phyloP scores from a whole-genome alignment of 345 rosid genomes.

The Salix viminalis region DNA sequence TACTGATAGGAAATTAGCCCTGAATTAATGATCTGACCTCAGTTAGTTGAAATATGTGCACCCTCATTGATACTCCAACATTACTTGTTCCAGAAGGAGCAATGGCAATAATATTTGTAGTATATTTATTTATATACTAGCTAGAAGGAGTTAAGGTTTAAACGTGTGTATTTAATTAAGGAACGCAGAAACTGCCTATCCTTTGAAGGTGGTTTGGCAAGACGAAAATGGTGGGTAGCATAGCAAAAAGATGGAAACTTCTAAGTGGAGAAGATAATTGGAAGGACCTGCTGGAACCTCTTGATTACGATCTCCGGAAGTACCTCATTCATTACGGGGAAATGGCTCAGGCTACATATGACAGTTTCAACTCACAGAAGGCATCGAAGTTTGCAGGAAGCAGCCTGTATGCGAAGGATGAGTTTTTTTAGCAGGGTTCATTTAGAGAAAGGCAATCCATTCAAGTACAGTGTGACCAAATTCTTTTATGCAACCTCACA shows the following conservation, averaged over 20 bases:
- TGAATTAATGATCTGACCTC: not conserved
- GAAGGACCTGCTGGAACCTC: conserved; percentile 59
- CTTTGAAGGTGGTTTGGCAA: conserved; percentile 20
- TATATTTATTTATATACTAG: not conserved
- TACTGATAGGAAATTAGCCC: not conserved
- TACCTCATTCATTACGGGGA: conserved; percentile 75
- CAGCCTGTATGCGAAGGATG: conserved; percentile 46
- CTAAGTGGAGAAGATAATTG: conserved; percentile 64
- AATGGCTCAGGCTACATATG: conserved; percentile 77
- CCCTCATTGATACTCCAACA: not conserved
- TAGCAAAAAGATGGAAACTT: conserved; percentile 56
- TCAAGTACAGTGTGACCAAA: conserved; percentile 60
- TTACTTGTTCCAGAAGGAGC: not conserved
- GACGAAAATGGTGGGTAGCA: conserved; percentile 9
- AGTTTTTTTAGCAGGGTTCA: conserved; percentile 58
- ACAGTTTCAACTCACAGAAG: conserved; percentile 55
- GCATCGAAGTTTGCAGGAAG: conserved; percentile 59
- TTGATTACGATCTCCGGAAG: conserved; percentile 63
- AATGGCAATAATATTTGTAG: not conserved
- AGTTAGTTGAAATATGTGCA: not conserved
- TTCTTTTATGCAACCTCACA: conserved; percentile 68
- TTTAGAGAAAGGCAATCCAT: conserved; percentile 50
- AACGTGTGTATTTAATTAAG: not conserved
- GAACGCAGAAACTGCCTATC: conserved; percentile 2
- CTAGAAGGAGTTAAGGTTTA: not conserved